Percentiles rank a stretch among this genome's conserved stretches.
phyloP scores from a whole-genome alignment of 2,329 filamentous ascomycete species.

The Ambrosiella cleistominuta region DNA sequence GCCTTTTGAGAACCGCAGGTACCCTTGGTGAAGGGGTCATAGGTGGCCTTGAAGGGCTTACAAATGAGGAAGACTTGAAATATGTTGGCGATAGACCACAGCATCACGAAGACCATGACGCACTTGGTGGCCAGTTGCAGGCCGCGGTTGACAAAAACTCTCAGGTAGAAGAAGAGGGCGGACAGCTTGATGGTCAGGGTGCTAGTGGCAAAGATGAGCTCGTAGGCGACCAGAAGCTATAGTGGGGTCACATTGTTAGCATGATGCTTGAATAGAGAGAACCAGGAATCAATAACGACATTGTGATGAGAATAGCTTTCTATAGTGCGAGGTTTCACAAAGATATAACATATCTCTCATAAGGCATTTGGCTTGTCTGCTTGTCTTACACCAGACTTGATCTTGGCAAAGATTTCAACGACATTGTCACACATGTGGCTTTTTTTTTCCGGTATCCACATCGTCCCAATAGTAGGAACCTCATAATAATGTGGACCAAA shows the following conservation, averaged over 20 bases:
- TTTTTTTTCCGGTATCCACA: too few species aligned
- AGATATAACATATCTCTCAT: too few species aligned
- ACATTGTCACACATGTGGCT: too few species aligned
- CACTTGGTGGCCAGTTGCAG: constrained; percentile 19
- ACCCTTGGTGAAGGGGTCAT: constrained; percentile 17
- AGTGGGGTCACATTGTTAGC: constrained; percentile 13
- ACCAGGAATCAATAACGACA: background rate
- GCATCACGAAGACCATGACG: constrained; percentile 18
- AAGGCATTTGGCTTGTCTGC: too few species aligned
- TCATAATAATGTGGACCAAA: background rate
- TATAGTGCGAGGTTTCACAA: background rate
- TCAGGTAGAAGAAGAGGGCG: constrained; percentile 26
- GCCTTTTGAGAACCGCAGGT: constrained; percentile 22
- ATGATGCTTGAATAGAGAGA: background rate
- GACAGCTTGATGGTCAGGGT: constrained; percentile 22
- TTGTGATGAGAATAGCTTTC: background rate
- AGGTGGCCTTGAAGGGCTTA: constrained; percentile 16
- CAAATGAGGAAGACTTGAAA: constrained; percentile 18
- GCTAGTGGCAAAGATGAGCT: constrained; percentile 20
- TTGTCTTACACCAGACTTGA: too few species aligned
- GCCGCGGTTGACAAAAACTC: constrained; percentile 22
- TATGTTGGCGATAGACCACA: constrained; percentile 17
- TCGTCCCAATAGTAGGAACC: background rate
- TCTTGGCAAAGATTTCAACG: too few species aligned
- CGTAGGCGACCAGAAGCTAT: constrained; percentile 22